Evolutionary conservation across 768 basidiomycete genomes (phyloP), one percentile per base, ranked within the genome.

Genomic region (Cystobasidium tubakii): DNA sequence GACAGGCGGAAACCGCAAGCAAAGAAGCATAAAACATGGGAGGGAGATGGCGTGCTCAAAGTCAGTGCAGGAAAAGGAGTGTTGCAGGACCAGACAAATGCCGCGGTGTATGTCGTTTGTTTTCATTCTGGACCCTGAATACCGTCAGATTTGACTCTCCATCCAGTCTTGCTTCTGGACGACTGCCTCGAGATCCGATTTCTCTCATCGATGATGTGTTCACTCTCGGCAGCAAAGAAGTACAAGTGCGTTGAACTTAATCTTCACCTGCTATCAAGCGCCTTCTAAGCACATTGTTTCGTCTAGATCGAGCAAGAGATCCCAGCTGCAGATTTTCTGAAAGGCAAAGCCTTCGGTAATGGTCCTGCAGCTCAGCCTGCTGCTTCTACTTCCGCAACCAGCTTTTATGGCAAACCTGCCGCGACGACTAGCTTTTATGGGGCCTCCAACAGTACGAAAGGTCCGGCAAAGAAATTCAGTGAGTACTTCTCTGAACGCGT

Each of bases 1-100:
- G 21, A 50, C 50, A 72, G 74, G 74, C 74, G 74, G 23, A 75
- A 75, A 71, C 75, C 75, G 23, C 73, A 74, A 44, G 83, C 84
- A 44, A 90, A 85, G 83, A 92, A 92, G 81, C 86, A 91, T 77
- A 89, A 90, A 79, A 89, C 88, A 0, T 93, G 92, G 91, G 91
- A 92, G 72, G 90, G 88, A 9, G 81, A 82, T 42, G 81, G 78
- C 0, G 54, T 78, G 1, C 65, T 78, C 19, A 36, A 77, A 15
- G 76, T 79, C 39, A 33, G 62, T 19, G 79, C 76, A 2, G 67
- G 63, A 13, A 76, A 65, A n/a, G 69, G 74, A 0, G 72, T 75
- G 15, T 62, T 82, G 2, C 57, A 76, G 12, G 77, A 78, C 43
- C 60, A 73, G 0, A 76, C 77, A 10, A 70, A 53, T 0, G 63